Percentiles rank a stretch among this genome's conserved stretches.
Evolutionary conservation across 345 rosid species (phyloP).

Genomic region (Adansonia digitata): DNA sequence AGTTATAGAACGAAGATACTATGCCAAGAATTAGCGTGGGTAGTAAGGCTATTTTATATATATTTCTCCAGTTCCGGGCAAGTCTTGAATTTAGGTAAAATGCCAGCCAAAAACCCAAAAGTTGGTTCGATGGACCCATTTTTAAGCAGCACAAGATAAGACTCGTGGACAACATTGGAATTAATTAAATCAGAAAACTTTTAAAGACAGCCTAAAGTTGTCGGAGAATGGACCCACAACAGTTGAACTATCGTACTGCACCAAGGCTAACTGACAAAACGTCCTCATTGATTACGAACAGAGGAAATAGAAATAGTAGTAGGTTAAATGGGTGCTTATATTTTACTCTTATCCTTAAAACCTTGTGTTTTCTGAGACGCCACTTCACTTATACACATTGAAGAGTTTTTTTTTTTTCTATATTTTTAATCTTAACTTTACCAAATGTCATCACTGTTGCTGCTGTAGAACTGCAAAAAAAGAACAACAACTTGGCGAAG

Average conservation of each 20-base stretch:
- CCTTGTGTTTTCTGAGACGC: not conserved
- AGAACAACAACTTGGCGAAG: not conserved
- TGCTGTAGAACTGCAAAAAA: not conserved
- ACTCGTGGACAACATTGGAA: not conserved
- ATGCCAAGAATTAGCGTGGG: no score
- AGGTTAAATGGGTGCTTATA: not conserved
- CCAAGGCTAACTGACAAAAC: not conserved
- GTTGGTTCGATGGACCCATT: not conserved
- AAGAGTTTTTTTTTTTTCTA: not conserved
- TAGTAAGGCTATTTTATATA: no score
- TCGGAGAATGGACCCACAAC: no score
- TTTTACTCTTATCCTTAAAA: not conserved
- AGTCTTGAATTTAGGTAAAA: no score
- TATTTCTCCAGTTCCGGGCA: no score
- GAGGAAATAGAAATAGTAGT: not conserved
- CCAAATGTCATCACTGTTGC: not conserved
- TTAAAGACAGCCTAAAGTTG: no score
- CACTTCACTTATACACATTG: not conserved
- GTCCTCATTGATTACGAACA: not conserved
- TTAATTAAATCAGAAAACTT: not conserved
- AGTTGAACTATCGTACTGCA: no score
- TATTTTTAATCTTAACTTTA: not conserved
- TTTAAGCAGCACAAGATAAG: not conserved
- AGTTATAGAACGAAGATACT: no score
- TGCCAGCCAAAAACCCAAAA: not conserved